phyloP scores from a whole-genome alignment of 2,329 filamentous ascomycete genomes.

The Penicillium sumatraense region DNA sequence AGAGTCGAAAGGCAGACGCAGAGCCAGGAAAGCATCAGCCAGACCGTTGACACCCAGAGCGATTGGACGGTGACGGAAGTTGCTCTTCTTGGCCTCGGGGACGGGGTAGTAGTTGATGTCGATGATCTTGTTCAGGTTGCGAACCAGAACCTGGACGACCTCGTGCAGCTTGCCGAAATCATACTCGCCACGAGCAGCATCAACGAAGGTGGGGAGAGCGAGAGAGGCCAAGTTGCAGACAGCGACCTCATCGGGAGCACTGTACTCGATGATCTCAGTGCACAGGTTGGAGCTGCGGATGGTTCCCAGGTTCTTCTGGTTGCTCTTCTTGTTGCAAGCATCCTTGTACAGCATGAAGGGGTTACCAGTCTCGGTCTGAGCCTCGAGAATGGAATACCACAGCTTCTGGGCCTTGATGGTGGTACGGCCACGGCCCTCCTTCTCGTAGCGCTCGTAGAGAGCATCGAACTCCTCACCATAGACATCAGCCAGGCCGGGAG shows the following conservation, averaged over 20 bases:
- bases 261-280: constrained; percentile 99
- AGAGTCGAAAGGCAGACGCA: constrained; percentile 96
- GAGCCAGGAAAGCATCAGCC: constrained; percentile 94
- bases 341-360: constrained; percentile 99
- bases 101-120: constrained; percentile 99
- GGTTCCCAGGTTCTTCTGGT: constrained; percentile 99
- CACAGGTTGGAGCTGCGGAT: constrained; percentile 99
- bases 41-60: constrained; percentile 97
- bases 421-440: constrained; percentile 82
- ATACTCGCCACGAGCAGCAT: constrained; percentile 81
- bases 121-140: constrained; percentile 97
- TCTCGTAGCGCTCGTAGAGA: constrained; percentile 88
- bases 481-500: constrained; percentile 90
- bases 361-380: constrained; percentile 98
- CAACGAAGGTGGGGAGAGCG: constrained; percentile 87
- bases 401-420: constrained; percentile 98
- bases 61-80: constrained; percentile 95
- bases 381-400: constrained; percentile 97
- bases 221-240: constrained; percentile 98
- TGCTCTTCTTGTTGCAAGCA: constrained; percentile 97
- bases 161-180: constrained; percentile 98
- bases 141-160: constrained; percentile 87
- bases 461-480: constrained; percentile 98
- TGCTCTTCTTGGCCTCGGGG: constrained; percentile 88
- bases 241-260: constrained; percentile 93